Base-by-base conservation (phyloP, 257 asterid genomes). In the Sherardia arvensis region DNA sequence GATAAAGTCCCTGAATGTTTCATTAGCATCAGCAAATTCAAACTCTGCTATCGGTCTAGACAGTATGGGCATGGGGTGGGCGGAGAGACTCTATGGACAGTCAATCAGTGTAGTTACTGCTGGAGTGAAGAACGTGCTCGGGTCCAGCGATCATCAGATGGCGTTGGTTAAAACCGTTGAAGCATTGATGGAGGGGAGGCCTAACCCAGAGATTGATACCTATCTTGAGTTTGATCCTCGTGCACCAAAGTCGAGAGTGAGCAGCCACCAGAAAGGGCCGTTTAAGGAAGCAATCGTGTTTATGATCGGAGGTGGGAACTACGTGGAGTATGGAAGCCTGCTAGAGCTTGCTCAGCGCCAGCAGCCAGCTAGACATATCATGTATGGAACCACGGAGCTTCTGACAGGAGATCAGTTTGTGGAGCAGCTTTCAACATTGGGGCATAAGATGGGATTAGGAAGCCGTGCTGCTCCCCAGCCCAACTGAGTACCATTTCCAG, bases 261-360 rank as follows among this genome's bases (percentile, higher is more conserved):
- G 84, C 79, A 81, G 83, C 81, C 91, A 85, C 67, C 73, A 90
- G 78, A 87, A 73, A 77, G 99, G 97, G 45, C 97, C 99, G 34
- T 93, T 85, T 62, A 93, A 83, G 81, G 99, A 90, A 74, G 99
- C 95, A 63, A 85, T 93, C 5, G 95, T 90, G 56, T 93, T 93
- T 80, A 90, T 93, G 97, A 81, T 93, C 25, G 99, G 99, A 12
- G 97, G 99, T 66, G 99, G 99, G 54, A 93, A 93, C 74, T 90
- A 93, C 51, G 95, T 90, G 28, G 99, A 93, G 82, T 83, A 87
- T 62, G 91, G 88, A 72, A 84, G 97, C 82, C 82, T 84, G 79
- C 90, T 79, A 59, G 89, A 82, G 68, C 80, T 84, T 66, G 94
- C 80, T 59, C 83, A 73, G 22, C 84, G 84, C 29, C 99, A 83